These are phyloP conservation scores for Yarrowia sp. DNA, from an alignment of 805 yeast species.

Conservation along the genomic window DNA sequence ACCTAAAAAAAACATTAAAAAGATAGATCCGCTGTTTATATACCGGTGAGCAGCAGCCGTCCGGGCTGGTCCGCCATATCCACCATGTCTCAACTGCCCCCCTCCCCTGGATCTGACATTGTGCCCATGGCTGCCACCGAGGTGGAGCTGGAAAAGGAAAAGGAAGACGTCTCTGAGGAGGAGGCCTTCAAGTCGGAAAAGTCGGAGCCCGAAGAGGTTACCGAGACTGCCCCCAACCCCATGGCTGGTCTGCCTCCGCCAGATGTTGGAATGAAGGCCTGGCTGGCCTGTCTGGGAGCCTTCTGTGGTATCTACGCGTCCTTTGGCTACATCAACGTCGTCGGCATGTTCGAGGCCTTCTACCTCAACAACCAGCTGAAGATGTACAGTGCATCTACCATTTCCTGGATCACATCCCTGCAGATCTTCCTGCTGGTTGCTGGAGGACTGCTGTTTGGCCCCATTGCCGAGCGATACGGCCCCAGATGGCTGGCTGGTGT, in stretches of 20 bases:
- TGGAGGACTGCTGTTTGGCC: slow-evolving; percentile 50
- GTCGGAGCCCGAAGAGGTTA: not conserved
- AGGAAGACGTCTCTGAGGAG: slow-evolving; percentile 1
- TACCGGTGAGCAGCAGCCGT: not conserved
- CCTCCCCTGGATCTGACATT: slow-evolving; percentile 17
- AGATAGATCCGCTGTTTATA: slow-evolving; percentile 18
- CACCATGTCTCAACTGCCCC: slow-evolving; percentile 13
- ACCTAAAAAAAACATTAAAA: slow-evolving; percentile 12
- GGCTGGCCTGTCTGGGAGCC: slow-evolving; percentile 18
- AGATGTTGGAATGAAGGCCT: slow-evolving; percentile 11
- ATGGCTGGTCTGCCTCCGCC: slow-evolving; percentile 40
- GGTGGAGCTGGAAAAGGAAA: not conserved
- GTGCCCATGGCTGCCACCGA: slow-evolving; percentile 6
- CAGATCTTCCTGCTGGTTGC: slow-evolving; percentile 42
- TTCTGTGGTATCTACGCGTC: slow-evolving; percentile 18
- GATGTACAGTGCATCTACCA: slow-evolving; percentile 46
- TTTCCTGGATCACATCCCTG: slow-evolving; percentile 66
- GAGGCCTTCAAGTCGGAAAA: not conserved
- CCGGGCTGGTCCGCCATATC: not conserved
- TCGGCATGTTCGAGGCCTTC: slow-evolving; percentile 61
- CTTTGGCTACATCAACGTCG: slow-evolving; percentile 64
- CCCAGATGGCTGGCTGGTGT: slow-evolving; percentile 46
- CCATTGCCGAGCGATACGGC: slow-evolving; percentile 59
- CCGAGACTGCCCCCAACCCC: slow-evolving; percentile 73
- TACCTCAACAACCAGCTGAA: slow-evolving; percentile 53